Evolutionary conservation across 140 eudicot species (phyloP).

Genomic region (Senecio squalidus): DNA sequence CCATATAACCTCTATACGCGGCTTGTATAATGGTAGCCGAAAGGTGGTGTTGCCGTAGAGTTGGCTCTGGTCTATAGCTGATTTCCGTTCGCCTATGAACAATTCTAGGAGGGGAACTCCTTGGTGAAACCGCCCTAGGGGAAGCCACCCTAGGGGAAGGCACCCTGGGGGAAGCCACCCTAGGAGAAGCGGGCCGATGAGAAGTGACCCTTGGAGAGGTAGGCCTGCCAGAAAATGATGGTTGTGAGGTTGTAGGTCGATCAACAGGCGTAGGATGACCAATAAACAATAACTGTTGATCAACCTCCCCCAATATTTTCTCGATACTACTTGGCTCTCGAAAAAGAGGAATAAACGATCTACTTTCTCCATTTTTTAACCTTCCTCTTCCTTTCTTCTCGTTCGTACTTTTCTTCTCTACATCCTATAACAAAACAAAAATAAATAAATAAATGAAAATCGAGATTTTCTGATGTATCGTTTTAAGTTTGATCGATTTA

Average conservation of each 20-base stretch:
- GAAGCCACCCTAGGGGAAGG: conserved; percentile 33
- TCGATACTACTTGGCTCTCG: conserved; percentile 94
- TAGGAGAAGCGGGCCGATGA: conserved; percentile 33
- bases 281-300: conserved; percentile 45
- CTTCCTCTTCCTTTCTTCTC: conserved; percentile 63
- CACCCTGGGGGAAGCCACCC: conserved; percentile 35
- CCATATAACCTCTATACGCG: conserved; percentile 86
- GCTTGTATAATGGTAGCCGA: conserved; percentile 87
- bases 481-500: not conserved
- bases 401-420: conserved; percentile 50
- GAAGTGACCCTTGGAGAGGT: conserved; percentile 40
- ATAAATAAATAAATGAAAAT: conserved; percentile 4
- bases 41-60: conserved; percentile 50
- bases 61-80: conserved; percentile 66
- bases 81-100: conserved; percentile 28
- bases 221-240: conserved; percentile 32
- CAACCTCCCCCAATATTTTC: conserved; percentile 90
- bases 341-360: conserved; percentile 82
- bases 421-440: conserved; percentile 35
- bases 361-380: conserved; percentile 56
- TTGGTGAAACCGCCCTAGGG: conserved; percentile 23
- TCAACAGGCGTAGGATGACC: conserved; percentile 48
- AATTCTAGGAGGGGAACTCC: conserved; percentile 28
- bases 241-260: conserved; percentile 32
- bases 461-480: not conserved